Conservation (phyloP, 75 land plant genomes). For the Cunninghamia lanceolata region DNA sequence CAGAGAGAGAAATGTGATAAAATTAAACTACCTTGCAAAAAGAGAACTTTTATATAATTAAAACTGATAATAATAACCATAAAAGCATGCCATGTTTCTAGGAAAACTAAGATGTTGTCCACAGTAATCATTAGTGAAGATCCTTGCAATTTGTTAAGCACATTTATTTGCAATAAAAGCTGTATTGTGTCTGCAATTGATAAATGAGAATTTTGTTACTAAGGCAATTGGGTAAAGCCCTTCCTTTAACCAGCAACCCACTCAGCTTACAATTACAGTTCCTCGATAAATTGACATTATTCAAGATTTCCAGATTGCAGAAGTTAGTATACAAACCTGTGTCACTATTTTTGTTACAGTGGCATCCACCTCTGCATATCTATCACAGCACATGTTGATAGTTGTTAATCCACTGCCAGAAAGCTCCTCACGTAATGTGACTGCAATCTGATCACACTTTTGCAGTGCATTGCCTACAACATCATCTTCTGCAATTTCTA, state of each 20-base stretch:
- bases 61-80: slow-evolving; percentile 1
- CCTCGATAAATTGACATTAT: not conserved
- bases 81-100: not conserved
- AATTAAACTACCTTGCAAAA: not conserved
- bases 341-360: slow-evolving; percentile 76
- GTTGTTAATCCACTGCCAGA: slow-evolving; percentile 46
- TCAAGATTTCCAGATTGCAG: not conserved
- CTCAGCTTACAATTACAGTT: not conserved
- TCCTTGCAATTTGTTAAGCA: not conserved
- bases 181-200: not conserved
- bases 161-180: not conserved
- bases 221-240: not conserved
- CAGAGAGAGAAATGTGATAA: not conserved
- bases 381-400: slow-evolving; percentile 30
- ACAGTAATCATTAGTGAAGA: not conserved
- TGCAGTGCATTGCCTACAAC: slow-evolving; percentile 73
- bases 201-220: not conserved
- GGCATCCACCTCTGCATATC: slow-evolving; percentile 78
- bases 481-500: slow-evolving; percentile 48
- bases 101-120: not conserved
- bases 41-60: not conserved
- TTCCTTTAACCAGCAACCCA: not conserved
- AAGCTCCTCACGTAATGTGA: slow-evolving; percentile 61
- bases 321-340: slow-evolving; percentile 52
- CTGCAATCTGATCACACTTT: slow-evolving; percentile 85